Conservation (phyloP, 768 basidiomycete species). For the Amanita fuliginea region DNA sequence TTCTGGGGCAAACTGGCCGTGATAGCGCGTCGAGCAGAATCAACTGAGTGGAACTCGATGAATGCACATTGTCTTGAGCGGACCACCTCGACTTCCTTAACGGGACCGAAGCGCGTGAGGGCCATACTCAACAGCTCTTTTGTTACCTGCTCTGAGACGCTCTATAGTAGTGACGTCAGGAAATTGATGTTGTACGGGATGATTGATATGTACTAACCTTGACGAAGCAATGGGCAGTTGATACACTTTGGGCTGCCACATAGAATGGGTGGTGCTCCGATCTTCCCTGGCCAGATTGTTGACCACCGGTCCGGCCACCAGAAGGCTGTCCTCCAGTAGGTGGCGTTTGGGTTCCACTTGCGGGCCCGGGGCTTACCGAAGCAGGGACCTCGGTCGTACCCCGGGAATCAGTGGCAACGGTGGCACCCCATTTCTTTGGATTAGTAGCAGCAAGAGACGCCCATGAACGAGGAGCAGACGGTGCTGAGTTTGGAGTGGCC, state of each 20-base stretch:
- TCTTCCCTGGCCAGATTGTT: slow-evolving; percentile 20
- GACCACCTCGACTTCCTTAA: slow-evolving; percentile 86
- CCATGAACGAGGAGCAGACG: slow-evolving; percentile 72
- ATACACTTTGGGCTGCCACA: slow-evolving; percentile 49
- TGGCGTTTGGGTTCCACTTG: slow-evolving; percentile 26
- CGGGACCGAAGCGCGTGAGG: slow-evolving; percentile 64
- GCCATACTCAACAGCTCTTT: slow-evolving; percentile 34
- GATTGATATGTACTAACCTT: slow-evolving; percentile 42
- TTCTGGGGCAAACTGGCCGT: slow-evolving; percentile 47
- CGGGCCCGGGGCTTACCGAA: slow-evolving; percentile 29
- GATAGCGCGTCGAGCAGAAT: slow-evolving; percentile 82
- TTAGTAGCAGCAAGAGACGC: slow-evolving; percentile 84
- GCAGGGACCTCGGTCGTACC: slow-evolving; percentile 56
- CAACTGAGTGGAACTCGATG: slow-evolving; percentile 74
- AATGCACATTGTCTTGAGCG: slow-evolving; percentile 88
- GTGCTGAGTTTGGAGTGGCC: slow-evolving; percentile 22
- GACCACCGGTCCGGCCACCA: slow-evolving; percentile 17
- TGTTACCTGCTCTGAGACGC: slow-evolving; percentile 60
- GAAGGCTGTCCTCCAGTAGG: slow-evolving; percentile 16
- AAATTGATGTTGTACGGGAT: background rate
- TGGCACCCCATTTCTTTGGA: slow-evolving; percentile 74
- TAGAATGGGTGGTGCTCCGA: slow-evolving; percentile 29
- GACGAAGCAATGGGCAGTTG: slow-evolving; percentile 80
- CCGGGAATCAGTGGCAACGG: slow-evolving; percentile 67
- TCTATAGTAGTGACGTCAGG: slow-evolving; percentile 24